Base-by-base conservation (phyloP, 805 yeast species). In the Isabelozyma rhagii region DNA sequence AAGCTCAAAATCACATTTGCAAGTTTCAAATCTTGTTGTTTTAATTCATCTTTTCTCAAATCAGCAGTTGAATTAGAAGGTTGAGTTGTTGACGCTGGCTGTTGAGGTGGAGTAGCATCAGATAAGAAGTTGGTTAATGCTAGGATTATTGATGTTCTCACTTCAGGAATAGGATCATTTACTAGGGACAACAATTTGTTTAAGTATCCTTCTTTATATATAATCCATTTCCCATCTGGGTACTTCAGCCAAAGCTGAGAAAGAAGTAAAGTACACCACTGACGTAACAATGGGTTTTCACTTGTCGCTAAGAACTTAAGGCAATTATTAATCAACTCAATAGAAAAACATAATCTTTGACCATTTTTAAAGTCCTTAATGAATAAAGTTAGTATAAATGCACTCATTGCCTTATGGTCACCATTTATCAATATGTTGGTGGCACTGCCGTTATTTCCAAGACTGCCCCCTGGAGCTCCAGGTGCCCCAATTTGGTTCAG, bases 331-430 rank as follows among this genome's bases (percentile, higher is more conserved):
- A 88, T 76, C 14, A 94, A 75, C 47, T 88, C 96, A 5, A 85
- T 75, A 4, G 87, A 85, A 55, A 88, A 83, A 54, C 96, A 85
- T 29, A 87, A 75, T 50, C 87, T 79, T 62, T 91, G 97, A 0
- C 96, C 97, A 50, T 81, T 79, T 44, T 80, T 80, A 66, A 83
- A 89, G 45, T 88, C 96, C 52, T 88, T 80, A 41, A 91, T 87
- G 68, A 94, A 93, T 53, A 92, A 77, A 0, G 97, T 80, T 27
- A 93, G 71, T 14, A 94, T 90, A 61, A 94, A 89, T 0, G 96
- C 96, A 68, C 97, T 87, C 89, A 93, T 89, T 0, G 98, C 97
- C 63, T 90, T 85, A 62, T 93, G 97, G 58, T 90, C 96, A 57
- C 86, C 90, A 48, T 83, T 82, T 8, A 79, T 80, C 36, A 78